phyloP scores from a whole-genome alignment of 2,329 filamentous ascomycete genomes.

The Aspergillus costaricaensis region DNA sequence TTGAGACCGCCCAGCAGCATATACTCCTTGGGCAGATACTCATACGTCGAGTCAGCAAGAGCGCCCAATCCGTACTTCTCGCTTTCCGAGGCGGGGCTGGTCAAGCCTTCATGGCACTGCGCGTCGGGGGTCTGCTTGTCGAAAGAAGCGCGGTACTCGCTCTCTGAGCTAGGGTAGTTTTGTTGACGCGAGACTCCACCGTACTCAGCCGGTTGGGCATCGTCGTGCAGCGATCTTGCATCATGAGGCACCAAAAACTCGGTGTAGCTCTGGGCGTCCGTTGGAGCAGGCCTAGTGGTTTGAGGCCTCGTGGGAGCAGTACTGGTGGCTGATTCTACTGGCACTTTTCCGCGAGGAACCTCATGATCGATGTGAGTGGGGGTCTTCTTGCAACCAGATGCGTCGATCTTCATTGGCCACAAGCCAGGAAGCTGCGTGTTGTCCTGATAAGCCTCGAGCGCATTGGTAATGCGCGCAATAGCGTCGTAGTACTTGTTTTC shows the following conservation, averaged over 20 bases:
- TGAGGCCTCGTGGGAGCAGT: neutral
- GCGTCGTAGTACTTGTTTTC: constrained; percentile 87
- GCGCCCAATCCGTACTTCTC: constrained; percentile 49
- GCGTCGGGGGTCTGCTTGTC: constrained; percentile 10
- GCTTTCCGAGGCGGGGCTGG: constrained; percentile 33
- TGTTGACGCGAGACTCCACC: constrained; percentile 13
- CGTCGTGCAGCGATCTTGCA: constrained; percentile 23
- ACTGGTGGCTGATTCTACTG: constrained; percentile 5
- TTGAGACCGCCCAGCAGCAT: constrained; percentile 48
- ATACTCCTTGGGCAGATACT: constrained; percentile 54
- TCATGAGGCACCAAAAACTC: constrained; percentile 27
- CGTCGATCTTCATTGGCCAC: constrained; percentile 77
- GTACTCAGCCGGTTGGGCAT: constrained; percentile 33
- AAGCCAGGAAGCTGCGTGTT: constrained; percentile 72
- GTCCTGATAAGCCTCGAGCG: constrained; percentile 73
- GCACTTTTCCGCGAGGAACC: constrained; percentile 10
- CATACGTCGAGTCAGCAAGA: constrained; percentile 52
- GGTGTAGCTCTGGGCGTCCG: constrained; percentile 28
- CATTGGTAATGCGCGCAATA: constrained; percentile 79
- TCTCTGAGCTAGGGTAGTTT: constrained; percentile 7
- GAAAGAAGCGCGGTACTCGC: constrained; percentile 14
- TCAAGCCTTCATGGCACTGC: constrained; percentile 44
- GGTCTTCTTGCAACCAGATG: constrained; percentile 69
- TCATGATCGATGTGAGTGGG: constrained; percentile 19
- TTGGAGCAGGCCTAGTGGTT: constrained; percentile 14